Evolutionary conservation across 352 stramenopile genomes (phyloP), one percentile per base, ranked within the genome.

Genomic region (Globisporangium camurandrum): DNA sequence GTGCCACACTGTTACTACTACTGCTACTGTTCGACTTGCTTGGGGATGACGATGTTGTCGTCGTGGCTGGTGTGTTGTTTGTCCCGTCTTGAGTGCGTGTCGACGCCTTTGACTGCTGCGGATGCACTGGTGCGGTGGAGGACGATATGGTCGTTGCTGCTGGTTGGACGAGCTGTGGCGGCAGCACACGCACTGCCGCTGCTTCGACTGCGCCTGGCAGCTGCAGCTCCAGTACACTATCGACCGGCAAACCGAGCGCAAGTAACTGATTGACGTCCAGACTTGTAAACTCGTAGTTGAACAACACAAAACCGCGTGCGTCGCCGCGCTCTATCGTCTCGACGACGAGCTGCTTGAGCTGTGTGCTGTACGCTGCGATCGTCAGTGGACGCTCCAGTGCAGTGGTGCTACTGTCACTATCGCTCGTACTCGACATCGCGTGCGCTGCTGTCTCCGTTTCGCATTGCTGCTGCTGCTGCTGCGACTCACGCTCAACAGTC

Each of bases 201-300:
- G 40, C 33, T 5, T 56, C 43, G 14, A 43, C 20, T 28, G 37
- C 24, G 24, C 49, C 38, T 5, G 56, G 27, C 8, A 66, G 45
- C 27, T 81, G 67, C n/a, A 88, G 44, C 10, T 86, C 73, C 4
- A 86, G 49, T 9, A 86, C 61, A 17, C 69, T 80, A 47, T 86
- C 73, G 10, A 88, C 48, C 0, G 76, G 57, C 1, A 86, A 33
- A 1, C 71, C 71, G 16, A 66, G 38, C 7, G 56, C 59, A n/a
- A 70, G 82, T 22, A 88, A 46, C 6, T 68, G 31, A 41, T 79
- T 75, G 1, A 69, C 61, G 19, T 86, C 71, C 23, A 49, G 51
- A 0, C 37, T 51, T 12, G 71, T 63, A 49, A 86, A 77, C 17
- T 69, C 60, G 57, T 65, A 83, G 22, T 84, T 84, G 57, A 64